These are phyloP conservation scores for Trichoderma hamatum DNA, from an alignment of 2,329 filamentous ascomycete species.

Conservation along the genomic window DNA sequence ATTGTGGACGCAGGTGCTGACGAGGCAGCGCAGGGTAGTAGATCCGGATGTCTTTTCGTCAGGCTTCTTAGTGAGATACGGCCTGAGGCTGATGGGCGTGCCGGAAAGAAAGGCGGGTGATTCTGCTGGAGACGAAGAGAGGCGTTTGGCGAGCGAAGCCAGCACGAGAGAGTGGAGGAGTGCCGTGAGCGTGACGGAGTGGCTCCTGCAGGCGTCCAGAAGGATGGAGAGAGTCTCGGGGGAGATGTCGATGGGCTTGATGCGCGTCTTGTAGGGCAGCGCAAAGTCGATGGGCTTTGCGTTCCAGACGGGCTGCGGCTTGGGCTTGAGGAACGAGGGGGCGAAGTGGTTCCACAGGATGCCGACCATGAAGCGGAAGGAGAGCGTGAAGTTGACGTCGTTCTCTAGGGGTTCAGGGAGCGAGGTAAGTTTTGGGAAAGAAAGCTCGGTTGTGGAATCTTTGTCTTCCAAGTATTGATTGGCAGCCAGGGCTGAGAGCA, in stretches of 20 bases:
- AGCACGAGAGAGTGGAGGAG: constrained; percentile 52
- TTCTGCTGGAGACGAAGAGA: constrained; percentile 37
- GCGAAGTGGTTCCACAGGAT: constrained; percentile 46
- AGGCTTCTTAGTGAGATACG: constrained; percentile 36
- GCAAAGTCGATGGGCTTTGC: constrained; percentile 42
- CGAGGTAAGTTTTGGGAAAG: constrained; percentile 36
- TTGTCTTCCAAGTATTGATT: not conserved
- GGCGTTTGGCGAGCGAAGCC: constrained; percentile 43
- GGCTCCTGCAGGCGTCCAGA: constrained; percentile 45
- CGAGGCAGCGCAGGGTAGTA: constrained; percentile 43
- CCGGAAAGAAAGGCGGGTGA: constrained; percentile 42
- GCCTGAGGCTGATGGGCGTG: constrained; percentile 52
- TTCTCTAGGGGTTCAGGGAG: constrained; percentile 48
- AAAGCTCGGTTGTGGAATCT: constrained; percentile 32
- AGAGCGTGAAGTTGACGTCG: constrained; percentile 45
- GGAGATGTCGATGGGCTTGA: constrained; percentile 44
- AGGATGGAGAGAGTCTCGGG: constrained; percentile 37
- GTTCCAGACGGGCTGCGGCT: constrained; percentile 43
- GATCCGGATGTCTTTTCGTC: not conserved
- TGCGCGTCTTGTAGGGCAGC: constrained; percentile 41
- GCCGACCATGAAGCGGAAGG: constrained; percentile 45
- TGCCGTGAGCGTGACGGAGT: constrained; percentile 51
- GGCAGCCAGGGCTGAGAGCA: constrained; percentile 48
- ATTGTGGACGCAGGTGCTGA: constrained; percentile 42
- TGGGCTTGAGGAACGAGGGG: constrained; percentile 44